Evolutionary conservation across 768 basidiomycete genomes (phyloP), one percentile per base, ranked within the genome.

Genomic region (Saitozyma sp.): DNA sequence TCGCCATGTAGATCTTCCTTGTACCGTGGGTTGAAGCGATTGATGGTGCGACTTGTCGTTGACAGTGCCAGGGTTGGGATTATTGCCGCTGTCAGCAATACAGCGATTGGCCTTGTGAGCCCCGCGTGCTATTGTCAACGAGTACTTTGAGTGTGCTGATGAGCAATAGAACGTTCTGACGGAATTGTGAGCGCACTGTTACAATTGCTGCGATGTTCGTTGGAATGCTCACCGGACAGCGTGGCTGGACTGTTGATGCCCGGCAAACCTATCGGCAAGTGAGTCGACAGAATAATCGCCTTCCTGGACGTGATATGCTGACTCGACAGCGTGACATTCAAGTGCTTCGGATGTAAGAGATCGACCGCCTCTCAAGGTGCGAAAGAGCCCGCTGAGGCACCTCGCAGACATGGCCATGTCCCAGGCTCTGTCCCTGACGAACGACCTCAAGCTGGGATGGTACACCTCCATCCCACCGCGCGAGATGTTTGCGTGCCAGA

Each of bases 241-340:
- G 74, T 79, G 1, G 78, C 78, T 13, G 78, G 78, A 6, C 65
- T 79, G 2, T 53, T 79, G 45, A 71, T 76, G 69, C 78, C 78
- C 19, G 78, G 78, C 1, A 79, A 78, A 58, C 78, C 78, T 1
- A 79, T 79, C 50, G 76, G 71, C 39, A 79, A 79, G 78, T 79
- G 50, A 65, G 78, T 73, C 6, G 46, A 19, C 14, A 11, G 11
- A 37, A 51, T 9, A 14, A n/a, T 29, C 17, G 10, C 38, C 4
- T 16, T 19, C 48, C 3, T 19, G 5, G 29, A 29, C 29, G 5
- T 29, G 29, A 10, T 48, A 6, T 58, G 56, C 61, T 65, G 56
- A 59, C 53, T 41, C 17, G 48, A 54, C 54, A 79, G 76, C 50
- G 75, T 78, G 9, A 73, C 70, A 0, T 77, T 79, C 68, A 77